Base-by-base conservation (phyloP, 768 basidiomycete species). In the Amanita fuliginea region DNA sequence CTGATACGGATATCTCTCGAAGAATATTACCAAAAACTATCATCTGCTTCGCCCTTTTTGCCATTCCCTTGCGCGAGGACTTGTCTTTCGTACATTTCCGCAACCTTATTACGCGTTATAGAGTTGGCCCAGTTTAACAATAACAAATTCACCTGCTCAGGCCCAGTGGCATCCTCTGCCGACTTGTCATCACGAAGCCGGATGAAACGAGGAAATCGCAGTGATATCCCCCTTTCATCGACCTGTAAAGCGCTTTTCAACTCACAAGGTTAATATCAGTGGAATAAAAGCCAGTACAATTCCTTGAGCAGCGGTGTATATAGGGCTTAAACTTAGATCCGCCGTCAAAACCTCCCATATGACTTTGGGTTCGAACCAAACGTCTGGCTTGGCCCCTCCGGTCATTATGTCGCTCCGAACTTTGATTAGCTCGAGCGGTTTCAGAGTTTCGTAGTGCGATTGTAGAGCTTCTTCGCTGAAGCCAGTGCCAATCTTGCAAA, bases 311-410 rank as follows among this genome's bases (percentile, higher is more conserved):
- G 93, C 94, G n/a, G 86, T 87, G 60, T 97, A 97, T 46, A 97
- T 76, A 6, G 96, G 96, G 67, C 94, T 97, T 67, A 98, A 68
- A 64, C 92, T 96, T 59, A 99, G 65, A 68, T 99, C 96, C 6
- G 96, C 96, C 2, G 95, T 89, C 59, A 98, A 76, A 42, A 99
- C 94, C 67, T 99, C 96, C 95, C 96, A 98, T 2, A 99, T 91
- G 16, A 96, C 69, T 67, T 87, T 88, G 16, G 96, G 95, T 62
- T 98, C 95, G 65, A 99, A 94, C 91, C 90, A 98, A 24, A 96
- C 74, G 59, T 99, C 95, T 11, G 96, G 95, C 62, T 97, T 97
- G 35, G 93, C 93, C 3, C 86, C 88, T 35, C 94, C 95, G 41
- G 83, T 64, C 64, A 91, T 92, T 55, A 96, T 74, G 62, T 97